Conservation (phyloP, 2,329 filamentous ascomycete species). For the Cladosporium sp. region DNA sequence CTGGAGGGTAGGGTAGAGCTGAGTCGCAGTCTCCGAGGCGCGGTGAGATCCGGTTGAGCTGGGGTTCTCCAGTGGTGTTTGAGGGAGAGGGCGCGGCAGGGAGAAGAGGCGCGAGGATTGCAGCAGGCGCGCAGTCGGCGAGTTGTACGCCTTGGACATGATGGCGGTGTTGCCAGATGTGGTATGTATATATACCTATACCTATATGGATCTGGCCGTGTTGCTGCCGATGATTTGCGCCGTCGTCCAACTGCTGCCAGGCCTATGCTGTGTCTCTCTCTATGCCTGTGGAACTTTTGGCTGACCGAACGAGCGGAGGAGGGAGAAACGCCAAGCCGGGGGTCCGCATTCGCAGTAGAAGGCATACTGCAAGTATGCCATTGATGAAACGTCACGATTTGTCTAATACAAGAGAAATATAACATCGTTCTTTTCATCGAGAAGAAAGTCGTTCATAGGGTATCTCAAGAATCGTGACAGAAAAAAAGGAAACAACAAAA, state of each 20-base stretch:
- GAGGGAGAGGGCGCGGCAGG: conserved; percentile 69
- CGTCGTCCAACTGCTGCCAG: neutral
- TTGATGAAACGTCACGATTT: no score
- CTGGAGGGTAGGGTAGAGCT: conserved; percentile 73
- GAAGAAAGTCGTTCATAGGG: conserved; percentile 1
- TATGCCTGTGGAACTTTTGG: neutral
- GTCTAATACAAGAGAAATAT: no score
- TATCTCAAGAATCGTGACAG: conserved; percentile 5
- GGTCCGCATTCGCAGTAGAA: neutral
- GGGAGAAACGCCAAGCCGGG: neutral
- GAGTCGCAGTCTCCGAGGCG: conserved; percentile 65
- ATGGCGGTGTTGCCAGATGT: neutral
- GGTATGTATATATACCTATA: no score
- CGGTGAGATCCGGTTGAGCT: conserved; percentile 47
- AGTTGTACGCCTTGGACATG: conserved; percentile 40
- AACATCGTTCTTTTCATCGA: no score
- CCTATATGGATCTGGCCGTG: no score
- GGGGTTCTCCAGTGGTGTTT: conserved; percentile 44
- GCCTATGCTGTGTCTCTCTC: neutral
- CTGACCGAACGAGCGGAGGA: neutral
- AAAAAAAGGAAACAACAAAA: neutral
- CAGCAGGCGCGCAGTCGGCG: conserved; percentile 64
- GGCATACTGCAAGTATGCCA: no score
- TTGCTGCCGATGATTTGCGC: neutral
- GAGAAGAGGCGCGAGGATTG: conserved; percentile 87